phyloP scores from a whole-genome alignment of 208 protist species.

The Trypanosomatidae sp. region DNA sequence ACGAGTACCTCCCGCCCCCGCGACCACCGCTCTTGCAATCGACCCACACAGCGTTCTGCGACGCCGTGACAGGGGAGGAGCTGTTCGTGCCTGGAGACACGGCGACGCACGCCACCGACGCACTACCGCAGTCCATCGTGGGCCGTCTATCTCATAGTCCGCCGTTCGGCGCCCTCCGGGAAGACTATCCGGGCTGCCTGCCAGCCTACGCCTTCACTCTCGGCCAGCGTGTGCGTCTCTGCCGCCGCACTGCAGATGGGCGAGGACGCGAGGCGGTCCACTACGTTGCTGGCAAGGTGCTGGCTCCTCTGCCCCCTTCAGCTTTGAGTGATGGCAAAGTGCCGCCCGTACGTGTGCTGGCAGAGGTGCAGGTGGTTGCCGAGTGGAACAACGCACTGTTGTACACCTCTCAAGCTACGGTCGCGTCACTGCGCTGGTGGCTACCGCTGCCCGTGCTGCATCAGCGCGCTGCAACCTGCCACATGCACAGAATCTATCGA shows the following conservation, averaged over 20 bases:
- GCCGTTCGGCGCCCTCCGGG: background rate
- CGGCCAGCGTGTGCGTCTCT: conserved; percentile 57
- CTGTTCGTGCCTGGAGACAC: background rate
- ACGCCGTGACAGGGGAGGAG: conserved; percentile 30
- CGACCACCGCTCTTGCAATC: conserved; percentile 1
- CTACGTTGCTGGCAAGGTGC: conserved; percentile 65
- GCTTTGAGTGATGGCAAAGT: background rate
- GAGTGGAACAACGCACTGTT: conserved; percentile 58
- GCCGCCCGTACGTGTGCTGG: conserved; percentile 29
- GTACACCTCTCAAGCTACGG: conserved; percentile 11
- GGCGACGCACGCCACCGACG: background rate
- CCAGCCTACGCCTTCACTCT: conserved; percentile 72
- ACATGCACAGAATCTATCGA: background rate
- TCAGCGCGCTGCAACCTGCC: background rate
- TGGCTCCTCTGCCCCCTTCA: conserved; percentile 17
- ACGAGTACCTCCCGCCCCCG: conserved; percentile 52
- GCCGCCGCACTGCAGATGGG: conserved; percentile 1
- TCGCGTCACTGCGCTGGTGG: conserved; percentile 18
- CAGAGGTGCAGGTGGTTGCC: conserved; percentile 59
- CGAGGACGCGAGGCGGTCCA: conserved; percentile 11
- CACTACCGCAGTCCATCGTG: background rate
- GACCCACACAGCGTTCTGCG: conserved; percentile 41
- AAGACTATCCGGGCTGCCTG: conserved; percentile 33
- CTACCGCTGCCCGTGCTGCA: conserved; percentile 1
- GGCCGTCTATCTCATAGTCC: background rate